Evolutionary conservation across 1,284 basidiomycete genomes (phyloP).

Genomic region (Bjerkandera adusta): DNA sequence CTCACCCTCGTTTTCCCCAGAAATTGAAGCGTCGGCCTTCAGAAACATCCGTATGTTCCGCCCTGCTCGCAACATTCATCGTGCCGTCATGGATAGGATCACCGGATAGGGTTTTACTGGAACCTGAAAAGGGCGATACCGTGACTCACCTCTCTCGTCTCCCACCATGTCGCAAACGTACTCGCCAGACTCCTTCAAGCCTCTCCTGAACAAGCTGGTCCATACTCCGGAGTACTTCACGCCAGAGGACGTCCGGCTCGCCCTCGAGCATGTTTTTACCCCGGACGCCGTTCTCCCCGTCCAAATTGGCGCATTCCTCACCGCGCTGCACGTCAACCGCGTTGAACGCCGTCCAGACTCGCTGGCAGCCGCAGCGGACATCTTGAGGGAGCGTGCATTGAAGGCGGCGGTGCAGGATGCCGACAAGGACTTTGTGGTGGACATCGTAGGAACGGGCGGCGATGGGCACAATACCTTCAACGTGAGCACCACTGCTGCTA

Average conservation of each 20-base stretch:
- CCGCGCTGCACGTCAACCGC: constrained; percentile 75
- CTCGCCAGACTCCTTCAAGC: constrained; percentile 68
- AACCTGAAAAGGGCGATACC: no score
- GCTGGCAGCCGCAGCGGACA: constrained; percentile 73
- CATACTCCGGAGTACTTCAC: constrained; percentile 76
- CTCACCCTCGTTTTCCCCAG: no score
- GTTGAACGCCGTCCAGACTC: constrained; percentile 75
- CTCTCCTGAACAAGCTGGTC: constrained; percentile 73
- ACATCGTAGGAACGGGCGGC: constrained; percentile 86
- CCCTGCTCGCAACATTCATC: no score
- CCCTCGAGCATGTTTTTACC: constrained; percentile 75
- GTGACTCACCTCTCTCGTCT: constrained; percentile 4
- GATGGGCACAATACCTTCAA: constrained; percentile 98
- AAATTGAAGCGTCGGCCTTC: no score
- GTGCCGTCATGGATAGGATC: no score
- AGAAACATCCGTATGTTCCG: no score
- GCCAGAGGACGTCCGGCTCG: constrained; percentile 64
- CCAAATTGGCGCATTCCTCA: constrained; percentile 83
- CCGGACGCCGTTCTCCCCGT: constrained; percentile 59
- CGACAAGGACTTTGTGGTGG: constrained; percentile 67
- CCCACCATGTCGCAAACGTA: constrained; percentile 20
- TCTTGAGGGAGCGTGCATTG: constrained; percentile 68
- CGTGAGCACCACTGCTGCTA: constrained; percentile 92
- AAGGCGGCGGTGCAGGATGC: constrained; percentile 55
- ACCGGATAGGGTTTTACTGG: no score